These are phyloP conservation scores for Pichia eremophila DNA, from an alignment of 805 yeast genomes.

Conservation along the genomic window DNA sequence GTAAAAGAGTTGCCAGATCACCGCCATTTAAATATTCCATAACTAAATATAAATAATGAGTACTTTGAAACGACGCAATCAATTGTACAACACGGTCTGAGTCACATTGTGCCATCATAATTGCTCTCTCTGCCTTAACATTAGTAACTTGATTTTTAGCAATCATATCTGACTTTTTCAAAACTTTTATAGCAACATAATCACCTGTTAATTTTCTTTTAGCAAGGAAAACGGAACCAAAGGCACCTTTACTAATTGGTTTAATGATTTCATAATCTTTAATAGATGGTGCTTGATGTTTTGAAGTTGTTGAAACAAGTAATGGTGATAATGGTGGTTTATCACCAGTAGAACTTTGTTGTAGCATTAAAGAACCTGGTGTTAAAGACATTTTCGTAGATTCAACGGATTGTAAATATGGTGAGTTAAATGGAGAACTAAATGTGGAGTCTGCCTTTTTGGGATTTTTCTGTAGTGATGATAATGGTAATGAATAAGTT, in stretches of 20 bases:
- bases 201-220: constrained; percentile 83
- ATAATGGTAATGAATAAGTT: constrained; percentile 42
- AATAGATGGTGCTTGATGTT: constrained; percentile 58
- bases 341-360: constrained; percentile 9
- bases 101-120: constrained; percentile 95
- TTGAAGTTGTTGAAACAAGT: constrained; percentile 52
- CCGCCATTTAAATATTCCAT: constrained; percentile 98
- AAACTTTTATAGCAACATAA: constrained; percentile 86
- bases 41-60: constrained; percentile 78
- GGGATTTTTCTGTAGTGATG: constrained; percentile 51
- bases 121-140: constrained; percentile 90
- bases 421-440: constrained; percentile 34
- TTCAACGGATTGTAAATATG: constrained; percentile 43
- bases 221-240: constrained; percentile 89
- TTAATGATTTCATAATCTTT: constrained; percentile 83
- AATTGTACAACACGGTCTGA: constrained; percentile 89
- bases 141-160: constrained; percentile 94
- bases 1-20: constrained; percentile 80
- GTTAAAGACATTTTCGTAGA: neutral
- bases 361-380: neutral
- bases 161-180: constrained; percentile 90
- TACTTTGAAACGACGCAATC: constrained; percentile 80
- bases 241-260: constrained; percentile 95
- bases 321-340: constrained; percentile 77
- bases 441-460: constrained; percentile 9